phyloP scores from a whole-genome alignment of 1,284 basidiomycete genomes.

The Jaminaea rosea region DNA sequence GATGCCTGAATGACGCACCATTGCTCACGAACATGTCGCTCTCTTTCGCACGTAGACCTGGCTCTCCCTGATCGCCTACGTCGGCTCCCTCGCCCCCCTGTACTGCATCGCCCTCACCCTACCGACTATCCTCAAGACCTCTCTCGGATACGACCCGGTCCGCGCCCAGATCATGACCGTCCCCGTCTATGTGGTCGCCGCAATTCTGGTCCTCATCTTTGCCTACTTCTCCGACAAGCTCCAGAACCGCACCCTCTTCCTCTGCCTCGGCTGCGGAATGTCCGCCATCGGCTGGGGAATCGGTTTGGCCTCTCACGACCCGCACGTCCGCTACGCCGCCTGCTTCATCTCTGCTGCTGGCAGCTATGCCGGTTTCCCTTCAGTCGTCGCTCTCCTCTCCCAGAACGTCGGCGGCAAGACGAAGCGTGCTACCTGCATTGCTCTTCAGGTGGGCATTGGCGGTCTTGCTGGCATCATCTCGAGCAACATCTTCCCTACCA shows the following conservation, averaged over 20 bases:
- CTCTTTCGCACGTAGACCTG: too few relatives aligned
- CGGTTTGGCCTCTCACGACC: conserved; percentile 13
- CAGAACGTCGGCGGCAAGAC: conserved; percentile 30
- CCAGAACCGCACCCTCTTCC: conserved; percentile 20
- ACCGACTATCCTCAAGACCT: conserved; percentile 29
- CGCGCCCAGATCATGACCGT: conserved; percentile 48
- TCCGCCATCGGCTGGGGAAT: conserved; percentile 30
- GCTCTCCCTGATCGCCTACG: conserved; percentile 23
- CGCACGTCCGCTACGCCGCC: conserved; percentile 26
- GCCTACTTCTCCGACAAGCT: conserved; percentile 23
- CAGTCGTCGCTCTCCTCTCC: conserved; percentile 24
- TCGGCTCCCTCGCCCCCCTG: conserved; percentile 28
- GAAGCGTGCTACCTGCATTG: conserved; percentile 27
- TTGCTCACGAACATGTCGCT: too few relatives aligned
- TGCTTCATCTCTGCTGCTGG: conserved; percentile 31
- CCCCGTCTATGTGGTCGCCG: conserved; percentile 49
- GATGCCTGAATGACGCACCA: neutral
- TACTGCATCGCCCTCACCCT: conserved; percentile 34
- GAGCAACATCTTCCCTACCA: conserved; percentile 29
- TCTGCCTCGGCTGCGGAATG: conserved; percentile 21
- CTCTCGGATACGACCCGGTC: conserved; percentile 28
- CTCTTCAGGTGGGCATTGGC: conserved; percentile 29
- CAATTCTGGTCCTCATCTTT: conserved; percentile 41
- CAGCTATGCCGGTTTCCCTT: conserved; percentile 27
- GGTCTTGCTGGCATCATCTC: conserved; percentile 30